phyloP scores from a whole-genome alignment of 2,329 filamentous ascomycete genomes.

The Aspergillus versicolor region DNA sequence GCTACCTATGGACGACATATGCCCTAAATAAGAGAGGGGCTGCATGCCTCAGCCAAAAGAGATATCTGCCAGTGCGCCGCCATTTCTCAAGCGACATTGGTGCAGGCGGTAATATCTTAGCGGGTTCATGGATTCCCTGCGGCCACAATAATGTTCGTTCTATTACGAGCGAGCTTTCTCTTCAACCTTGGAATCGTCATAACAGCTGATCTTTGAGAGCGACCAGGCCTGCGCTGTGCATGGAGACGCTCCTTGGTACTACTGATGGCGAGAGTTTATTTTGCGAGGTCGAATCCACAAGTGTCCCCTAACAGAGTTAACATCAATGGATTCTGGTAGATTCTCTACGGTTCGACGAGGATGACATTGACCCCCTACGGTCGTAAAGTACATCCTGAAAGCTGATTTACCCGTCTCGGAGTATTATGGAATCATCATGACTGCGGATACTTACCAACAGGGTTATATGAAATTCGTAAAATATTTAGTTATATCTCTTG shows the following conservation, averaged over 20 bases:
- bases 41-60: too few species aligned
- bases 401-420: background rate
- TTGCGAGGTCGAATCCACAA: background rate
- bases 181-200: background rate
- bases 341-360: background rate
- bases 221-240: background rate
- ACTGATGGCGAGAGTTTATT: background rate
- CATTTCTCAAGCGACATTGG: too few species aligned
- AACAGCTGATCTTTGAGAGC: background rate
- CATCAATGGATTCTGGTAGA: background rate
- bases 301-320: background rate
- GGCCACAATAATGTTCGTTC: background rate
- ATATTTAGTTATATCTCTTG: too few species aligned
- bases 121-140: too few species aligned
- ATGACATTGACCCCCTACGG: background rate
- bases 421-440: background rate
- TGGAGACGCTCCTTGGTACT: background rate
- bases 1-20: too few species aligned
- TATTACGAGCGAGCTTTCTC: background rate
- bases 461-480: too few species aligned
- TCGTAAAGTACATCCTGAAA: background rate
- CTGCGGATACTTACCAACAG: background rate
- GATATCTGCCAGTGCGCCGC: too few species aligned
- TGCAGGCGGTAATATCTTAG: too few species aligned
- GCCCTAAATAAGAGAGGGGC: too few species aligned